phyloP scores from a whole-genome alignment of 352 stramenopile genomes.

The Halophytophthora batemanensis region DNA sequence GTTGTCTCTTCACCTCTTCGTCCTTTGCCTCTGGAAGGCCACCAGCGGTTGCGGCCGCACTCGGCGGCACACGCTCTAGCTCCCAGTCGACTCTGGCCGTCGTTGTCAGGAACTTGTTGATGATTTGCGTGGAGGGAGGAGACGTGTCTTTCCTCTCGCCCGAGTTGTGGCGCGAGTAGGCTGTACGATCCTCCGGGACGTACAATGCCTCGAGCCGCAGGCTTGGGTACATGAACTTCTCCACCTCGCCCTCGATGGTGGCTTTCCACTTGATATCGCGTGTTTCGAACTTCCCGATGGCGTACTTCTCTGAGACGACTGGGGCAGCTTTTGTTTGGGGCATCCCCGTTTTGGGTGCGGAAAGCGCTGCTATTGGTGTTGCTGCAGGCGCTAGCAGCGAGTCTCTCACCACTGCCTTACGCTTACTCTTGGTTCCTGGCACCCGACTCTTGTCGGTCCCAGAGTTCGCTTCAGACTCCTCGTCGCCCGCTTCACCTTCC shows the following conservation, averaged over 20 bases:
- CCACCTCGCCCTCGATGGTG: conserved; percentile 51
- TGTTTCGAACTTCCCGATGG: conserved; percentile 53
- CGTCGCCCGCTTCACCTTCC: conserved; percentile 4
- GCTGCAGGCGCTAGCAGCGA: conserved; percentile 6
- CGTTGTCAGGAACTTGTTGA: conserved; percentile 31
- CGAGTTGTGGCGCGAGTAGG: neutral
- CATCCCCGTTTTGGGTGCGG: neutral
- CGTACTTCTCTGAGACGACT: conserved; percentile 15
- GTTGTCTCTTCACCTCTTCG: conserved; percentile 23
- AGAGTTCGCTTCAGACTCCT: neutral
- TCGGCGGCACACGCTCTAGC: conserved; percentile 37
- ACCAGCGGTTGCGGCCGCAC: conserved; percentile 15
- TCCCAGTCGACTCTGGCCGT: conserved; percentile 54
- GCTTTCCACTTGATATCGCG: conserved; percentile 58
- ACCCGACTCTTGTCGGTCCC: neutral
- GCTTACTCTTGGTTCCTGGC: conserved; percentile 2
- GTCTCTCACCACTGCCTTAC: conserved; percentile 4
- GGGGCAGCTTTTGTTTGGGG: neutral
- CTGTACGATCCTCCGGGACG: neutral
- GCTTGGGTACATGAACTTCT: conserved; percentile 78
- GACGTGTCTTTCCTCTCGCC: neutral
- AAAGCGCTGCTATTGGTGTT: conserved; percentile 2
- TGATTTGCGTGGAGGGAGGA: conserved; percentile 30
- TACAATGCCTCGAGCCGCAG: conserved; percentile 55
- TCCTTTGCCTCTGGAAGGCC: conserved; percentile 10